Evolutionary conservation across 2,329 filamentous ascomycete genomes (phyloP).

Genomic region (Fusarium verrucosum): DNA sequence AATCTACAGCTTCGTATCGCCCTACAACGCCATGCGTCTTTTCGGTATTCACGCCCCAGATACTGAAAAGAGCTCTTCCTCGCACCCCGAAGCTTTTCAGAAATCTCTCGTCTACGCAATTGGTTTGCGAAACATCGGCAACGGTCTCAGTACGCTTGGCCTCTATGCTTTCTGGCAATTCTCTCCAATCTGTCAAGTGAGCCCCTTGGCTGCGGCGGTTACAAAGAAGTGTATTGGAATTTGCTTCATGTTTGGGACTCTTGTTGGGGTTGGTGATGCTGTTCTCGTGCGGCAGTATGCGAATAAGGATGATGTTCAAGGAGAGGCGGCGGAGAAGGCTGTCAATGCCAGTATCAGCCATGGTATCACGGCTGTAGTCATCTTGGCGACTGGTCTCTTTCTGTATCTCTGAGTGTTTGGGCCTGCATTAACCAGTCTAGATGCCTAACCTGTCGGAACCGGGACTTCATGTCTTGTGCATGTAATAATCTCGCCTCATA

Average conservation of each 20-base stretch:
- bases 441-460: background rate
- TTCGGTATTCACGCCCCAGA: constrained; percentile 9
- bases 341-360: constrained; percentile 17
- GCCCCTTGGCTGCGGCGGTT: background rate
- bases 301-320: constrained; percentile 12
- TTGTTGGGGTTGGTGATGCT: constrained; percentile 28
- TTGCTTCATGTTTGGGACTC: constrained; percentile 20
- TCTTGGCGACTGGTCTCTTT: constrained; percentile 24
- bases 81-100: constrained; percentile 15
- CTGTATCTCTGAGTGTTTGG: constrained; percentile 1
- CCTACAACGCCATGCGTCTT: constrained; percentile 11
- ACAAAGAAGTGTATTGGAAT: constrained; percentile 22
- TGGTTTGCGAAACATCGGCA: constrained; percentile 23
- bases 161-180: constrained; percentile 32
- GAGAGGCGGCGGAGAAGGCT: constrained; percentile 8
- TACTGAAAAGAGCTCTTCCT: background rate
- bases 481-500: background rate
- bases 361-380: constrained; percentile 5
- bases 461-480: background rate
- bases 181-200: constrained; percentile 12
- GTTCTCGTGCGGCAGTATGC: constrained; percentile 18
- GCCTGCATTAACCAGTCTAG: background rate
- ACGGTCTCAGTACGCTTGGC: constrained; percentile 12
- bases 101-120: constrained; percentile 18
- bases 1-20: constrained; percentile 32